Conservation (phyloP, 2,329 filamentous ascomycete genomes). For the Alternaria sp. region DNA sequence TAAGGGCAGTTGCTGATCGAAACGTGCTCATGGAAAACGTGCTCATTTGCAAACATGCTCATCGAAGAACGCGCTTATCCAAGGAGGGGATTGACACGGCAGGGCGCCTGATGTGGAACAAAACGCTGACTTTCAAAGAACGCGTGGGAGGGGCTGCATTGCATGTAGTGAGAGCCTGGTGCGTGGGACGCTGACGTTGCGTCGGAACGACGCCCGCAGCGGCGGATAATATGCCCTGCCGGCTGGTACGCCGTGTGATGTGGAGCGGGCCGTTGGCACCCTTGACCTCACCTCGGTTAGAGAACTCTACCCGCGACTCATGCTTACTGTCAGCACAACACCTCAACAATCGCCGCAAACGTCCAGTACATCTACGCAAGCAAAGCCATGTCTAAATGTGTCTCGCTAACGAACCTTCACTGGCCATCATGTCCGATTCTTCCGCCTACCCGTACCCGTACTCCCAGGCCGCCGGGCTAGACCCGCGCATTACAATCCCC, state of each 20-base stretch:
- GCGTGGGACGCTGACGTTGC: not conserved
- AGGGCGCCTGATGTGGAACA: not conserved
- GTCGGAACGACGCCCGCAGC: not conserved
- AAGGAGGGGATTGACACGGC: not conserved
- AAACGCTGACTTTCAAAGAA: not conserved
- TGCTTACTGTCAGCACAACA: not conserved
- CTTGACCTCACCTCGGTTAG: not conserved
- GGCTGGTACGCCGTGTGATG: not conserved
- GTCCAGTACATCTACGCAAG: constrained; percentile 1
- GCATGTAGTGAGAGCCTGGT: not conserved
- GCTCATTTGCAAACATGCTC: not conserved
- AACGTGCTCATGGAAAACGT: not conserved
- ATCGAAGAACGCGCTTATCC: not conserved
- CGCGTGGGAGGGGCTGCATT: not conserved
- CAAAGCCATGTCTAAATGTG: not conserved
- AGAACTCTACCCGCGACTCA: not conserved
- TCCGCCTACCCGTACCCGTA: constrained; percentile 10
- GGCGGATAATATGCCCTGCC: not conserved
- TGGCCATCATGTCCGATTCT: not conserved
- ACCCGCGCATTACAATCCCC: constrained; percentile 18
- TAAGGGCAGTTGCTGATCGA: not conserved
- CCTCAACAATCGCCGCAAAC: not conserved
- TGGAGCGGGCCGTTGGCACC: constrained; percentile 1
- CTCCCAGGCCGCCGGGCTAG: constrained; percentile 17
- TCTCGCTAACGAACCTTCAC: not conserved